A percentile compares a stretch with the other conserved stretches of the same genome.
Evolutionary conservation across 257 asterid genomes (phyloP).

Genomic region (Petunia axillaris): DNA sequence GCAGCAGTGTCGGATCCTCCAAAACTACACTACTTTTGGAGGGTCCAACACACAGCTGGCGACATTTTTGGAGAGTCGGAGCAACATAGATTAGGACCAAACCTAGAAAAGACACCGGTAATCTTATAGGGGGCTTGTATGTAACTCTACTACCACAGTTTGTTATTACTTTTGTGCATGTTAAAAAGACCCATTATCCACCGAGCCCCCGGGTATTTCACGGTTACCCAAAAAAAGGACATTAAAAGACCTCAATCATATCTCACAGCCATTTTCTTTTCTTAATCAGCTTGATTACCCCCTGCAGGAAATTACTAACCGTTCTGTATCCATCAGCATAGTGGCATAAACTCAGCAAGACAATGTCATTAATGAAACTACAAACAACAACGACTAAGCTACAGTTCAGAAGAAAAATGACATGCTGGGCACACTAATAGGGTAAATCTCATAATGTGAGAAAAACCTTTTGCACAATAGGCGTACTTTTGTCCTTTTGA

Average conservation of each 20-base stretch:
- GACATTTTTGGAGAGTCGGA: too few species aligned
- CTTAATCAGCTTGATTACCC: slow-evolving; percentile 75
- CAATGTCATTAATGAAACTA: slow-evolving; percentile 23
- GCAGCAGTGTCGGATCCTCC: too few species aligned
- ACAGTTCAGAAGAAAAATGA: slow-evolving; percentile 20
- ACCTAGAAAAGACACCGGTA: not conserved
- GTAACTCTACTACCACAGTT: slow-evolving; percentile 9
- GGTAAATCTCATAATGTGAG: slow-evolving; percentile 35
- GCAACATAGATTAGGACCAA: not conserved
- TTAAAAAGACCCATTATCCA: not conserved
- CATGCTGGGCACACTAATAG: slow-evolving; percentile 26
- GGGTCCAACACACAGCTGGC: too few species aligned
- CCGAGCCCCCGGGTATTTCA: too few species aligned
- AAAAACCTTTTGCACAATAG: slow-evolving; percentile 87
- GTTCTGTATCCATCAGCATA: slow-evolving; percentile 40
- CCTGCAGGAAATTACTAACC: slow-evolving; percentile 65
- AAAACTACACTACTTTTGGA: too few species aligned
- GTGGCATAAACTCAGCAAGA: slow-evolving; percentile 10
- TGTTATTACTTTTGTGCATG: not conserved
- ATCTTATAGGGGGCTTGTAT: not conserved
- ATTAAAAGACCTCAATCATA: slow-evolving; percentile 70
- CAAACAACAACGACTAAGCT: slow-evolving; percentile 21
- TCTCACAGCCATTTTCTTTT: slow-evolving; percentile 55
- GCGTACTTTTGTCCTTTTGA: slow-evolving; percentile 79
- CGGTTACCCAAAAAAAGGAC: slow-evolving; percentile 30